Conservation (phyloP, 177 flowering plant genomes). For the Vitis hybrid region DNA sequence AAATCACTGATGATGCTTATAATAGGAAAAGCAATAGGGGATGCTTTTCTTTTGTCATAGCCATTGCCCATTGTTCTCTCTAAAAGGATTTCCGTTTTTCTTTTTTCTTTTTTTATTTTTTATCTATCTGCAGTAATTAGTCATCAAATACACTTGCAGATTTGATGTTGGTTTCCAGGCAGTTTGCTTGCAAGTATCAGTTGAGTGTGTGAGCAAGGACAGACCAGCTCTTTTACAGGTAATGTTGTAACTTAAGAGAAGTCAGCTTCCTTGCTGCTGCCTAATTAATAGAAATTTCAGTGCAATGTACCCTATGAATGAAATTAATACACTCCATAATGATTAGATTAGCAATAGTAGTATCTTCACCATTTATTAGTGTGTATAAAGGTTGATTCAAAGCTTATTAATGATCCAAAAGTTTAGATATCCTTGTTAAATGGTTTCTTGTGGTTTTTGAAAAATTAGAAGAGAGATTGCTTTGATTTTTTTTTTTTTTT, state of each 20-base stretch:
- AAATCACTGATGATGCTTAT: too few relatives aligned
- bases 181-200: constrained; percentile 88
- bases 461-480: too few relatives aligned
- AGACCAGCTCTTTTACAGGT: constrained; percentile 93
- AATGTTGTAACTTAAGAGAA: neutral
- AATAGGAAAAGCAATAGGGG: too few relatives aligned
- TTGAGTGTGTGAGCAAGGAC: constrained; percentile 97
- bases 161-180: constrained; percentile 79
- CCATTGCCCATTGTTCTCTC: neutral
- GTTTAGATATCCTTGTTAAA: too few relatives aligned
- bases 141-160: constrained; percentile 44
- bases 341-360: too few relatives aligned
- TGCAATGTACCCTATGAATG: neutral
- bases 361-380: too few relatives aligned
- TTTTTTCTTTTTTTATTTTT: too few relatives aligned
- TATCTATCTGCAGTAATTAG: neutral
- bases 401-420: neutral
- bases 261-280: neutral
- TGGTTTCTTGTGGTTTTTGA: neutral
- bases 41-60: too few relatives aligned
- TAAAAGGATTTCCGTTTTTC: neutral
- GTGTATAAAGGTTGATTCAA: too few relatives aligned
- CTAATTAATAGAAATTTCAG: neutral
- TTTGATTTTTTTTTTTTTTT: too few relatives aligned
- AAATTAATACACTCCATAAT: neutral